Evolutionary conservation across 257 asterid species (phyloP).

Genomic region (Verbascum thapsus): DNA sequence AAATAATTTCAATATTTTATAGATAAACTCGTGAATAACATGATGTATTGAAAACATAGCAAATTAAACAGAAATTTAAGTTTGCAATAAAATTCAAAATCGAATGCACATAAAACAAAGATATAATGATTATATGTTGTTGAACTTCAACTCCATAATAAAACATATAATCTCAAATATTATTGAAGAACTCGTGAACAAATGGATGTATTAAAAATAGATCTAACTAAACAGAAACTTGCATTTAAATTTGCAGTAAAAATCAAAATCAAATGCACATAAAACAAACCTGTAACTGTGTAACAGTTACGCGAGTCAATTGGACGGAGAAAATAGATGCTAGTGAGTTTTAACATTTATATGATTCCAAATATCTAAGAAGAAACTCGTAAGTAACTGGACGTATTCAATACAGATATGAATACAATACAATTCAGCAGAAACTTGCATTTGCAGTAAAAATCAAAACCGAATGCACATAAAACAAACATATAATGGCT

Average conservation of each 20-base stretch:
- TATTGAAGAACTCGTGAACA: no score
- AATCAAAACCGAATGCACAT: constrained; percentile 8
- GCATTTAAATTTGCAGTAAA: background rate
- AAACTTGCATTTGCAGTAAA: background rate
- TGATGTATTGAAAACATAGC: no score
- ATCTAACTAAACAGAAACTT: no score
- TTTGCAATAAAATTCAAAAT: background rate
- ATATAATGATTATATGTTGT: no score
- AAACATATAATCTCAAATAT: no score
- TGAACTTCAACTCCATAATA: no score
- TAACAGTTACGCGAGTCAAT: no score
- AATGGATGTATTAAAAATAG: no score
- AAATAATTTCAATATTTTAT: background rate
- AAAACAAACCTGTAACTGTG: background rate
- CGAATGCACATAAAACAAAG: background rate
- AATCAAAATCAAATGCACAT: constrained; percentile 8
- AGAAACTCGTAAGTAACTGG: no score
- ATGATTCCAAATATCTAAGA: constrained; percentile 97
- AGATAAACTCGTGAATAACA: constrained; percentile 2
- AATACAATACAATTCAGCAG: no score
- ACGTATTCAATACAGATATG: constrained; percentile 5
- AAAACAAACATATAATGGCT: background rate
- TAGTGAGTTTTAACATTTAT: constrained; percentile 56
- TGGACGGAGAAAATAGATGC: no score
- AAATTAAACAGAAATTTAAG: background rate